These are phyloP conservation scores for Otatea glauca DNA, from an alignment of 176 grass and related monocot genomes.

Conservation along the genomic window DNA sequence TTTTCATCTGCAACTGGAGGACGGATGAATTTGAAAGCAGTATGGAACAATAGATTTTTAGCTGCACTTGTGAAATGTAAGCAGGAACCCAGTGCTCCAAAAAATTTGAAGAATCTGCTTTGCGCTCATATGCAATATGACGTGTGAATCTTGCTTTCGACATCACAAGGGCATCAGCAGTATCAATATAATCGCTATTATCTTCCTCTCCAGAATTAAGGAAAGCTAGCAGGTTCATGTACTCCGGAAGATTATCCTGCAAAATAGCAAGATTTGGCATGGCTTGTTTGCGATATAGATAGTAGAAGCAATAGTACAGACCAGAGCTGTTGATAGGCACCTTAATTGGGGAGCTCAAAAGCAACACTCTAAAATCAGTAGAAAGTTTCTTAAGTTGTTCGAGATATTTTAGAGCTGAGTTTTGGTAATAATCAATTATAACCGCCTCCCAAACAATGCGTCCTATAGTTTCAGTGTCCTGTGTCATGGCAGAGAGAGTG, in stretches of 20 bases:
- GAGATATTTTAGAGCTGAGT: conserved; percentile 55
- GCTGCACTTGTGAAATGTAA: conserved; percentile 70
- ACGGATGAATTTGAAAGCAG: conserved; percentile 58
- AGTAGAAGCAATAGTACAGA: conserved; percentile 7
- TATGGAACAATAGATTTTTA: conserved; percentile 69
- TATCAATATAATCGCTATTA: conserved; percentile 14
- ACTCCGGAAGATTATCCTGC: conserved; percentile 69
- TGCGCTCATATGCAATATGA: conserved; percentile 71
- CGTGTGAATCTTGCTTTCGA: conserved; percentile 56
- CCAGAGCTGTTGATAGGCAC: conserved; percentile 43
- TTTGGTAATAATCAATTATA: conserved; percentile 75
- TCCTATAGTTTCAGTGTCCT: conserved; percentile 69
- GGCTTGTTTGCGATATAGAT: conserved; percentile 30
- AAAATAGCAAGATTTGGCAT: conserved; percentile 55
- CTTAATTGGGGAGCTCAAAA: conserved; percentile 70
- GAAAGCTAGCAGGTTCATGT: conserved; percentile 69
- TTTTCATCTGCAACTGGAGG: conserved; percentile 62
- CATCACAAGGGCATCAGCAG: conserved; percentile 50
- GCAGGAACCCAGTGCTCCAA: conserved; percentile 89
- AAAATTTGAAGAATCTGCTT: conserved; percentile 61
- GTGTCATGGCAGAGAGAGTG: conserved; percentile 39
- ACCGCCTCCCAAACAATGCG: conserved; percentile 74
- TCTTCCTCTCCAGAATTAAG: conserved; percentile 54
- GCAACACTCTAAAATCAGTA: conserved; percentile 73
- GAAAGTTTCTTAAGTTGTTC: conserved; percentile 65